Evolutionary conservation across 2,329 filamentous ascomycete genomes (phyloP), one percentile per base, ranked within the genome.

Genomic region (Fonsecaea pedrosoi): DNA sequence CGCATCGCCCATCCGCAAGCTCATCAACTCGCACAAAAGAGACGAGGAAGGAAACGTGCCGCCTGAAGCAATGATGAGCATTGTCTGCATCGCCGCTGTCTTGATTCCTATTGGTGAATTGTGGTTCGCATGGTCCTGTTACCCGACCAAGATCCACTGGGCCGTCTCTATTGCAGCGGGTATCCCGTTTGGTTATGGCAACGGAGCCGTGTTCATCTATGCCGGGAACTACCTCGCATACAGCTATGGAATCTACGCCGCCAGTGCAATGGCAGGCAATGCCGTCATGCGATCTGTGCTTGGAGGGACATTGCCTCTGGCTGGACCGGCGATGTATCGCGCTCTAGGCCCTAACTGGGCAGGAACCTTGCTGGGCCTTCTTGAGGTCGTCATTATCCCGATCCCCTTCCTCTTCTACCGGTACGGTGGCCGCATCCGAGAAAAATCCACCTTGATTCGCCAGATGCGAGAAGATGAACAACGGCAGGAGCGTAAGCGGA

Each of bases 71-170:
- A 92, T 91, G 70, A 92, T 94, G 3, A 86, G 88, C 50, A 85
- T 95, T 64, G 90, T 97, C 74, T 92, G 89, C 72, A 86, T 96
- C 32, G 92, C 90, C 3, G 87, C 92, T 0, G 76, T 96, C 1
- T 81, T 92, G 0, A 88, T 91, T 0, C 90, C 92, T 0, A 77
- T 92, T 2, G 94, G 93, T 15, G 90, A 97, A 77, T 85, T 97
- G 30, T 90, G 89, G 77, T 97, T 97, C 75, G 88, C 91, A 0
- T 97, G 92, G 92, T 96, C 93, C 0, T 93, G 89, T 68, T 86
- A 92, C 0, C 93, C 93, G 0, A 80, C 79, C 0, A 85, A 86
- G 4, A 92, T 96, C 37, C 93, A 92, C 76, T 96, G 91, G 90
- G 88, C 92, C n/a, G 83, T 87, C 21, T 90, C 92, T 1, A 89